Conservation (phyloP, 1,139 yeast species). For the Pichia sp. region DNA sequence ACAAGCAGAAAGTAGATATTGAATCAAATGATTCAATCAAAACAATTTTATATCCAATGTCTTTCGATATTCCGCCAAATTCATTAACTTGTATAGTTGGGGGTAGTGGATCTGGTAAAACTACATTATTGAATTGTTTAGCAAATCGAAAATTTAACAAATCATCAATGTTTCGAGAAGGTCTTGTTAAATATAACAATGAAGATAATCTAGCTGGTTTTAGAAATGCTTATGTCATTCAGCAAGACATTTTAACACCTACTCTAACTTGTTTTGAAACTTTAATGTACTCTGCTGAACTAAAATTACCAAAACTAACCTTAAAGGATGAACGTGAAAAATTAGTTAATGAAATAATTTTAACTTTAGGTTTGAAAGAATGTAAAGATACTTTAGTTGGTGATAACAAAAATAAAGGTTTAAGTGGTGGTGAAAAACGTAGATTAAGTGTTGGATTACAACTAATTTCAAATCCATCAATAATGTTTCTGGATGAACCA, state of each 20-base stretch:
- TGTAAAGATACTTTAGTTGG: constrained; percentile 56
- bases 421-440: constrained; percentile 85
- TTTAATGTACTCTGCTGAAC: constrained; percentile 60
- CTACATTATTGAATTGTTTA: constrained; percentile 67
- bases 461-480: constrained; percentile 65
- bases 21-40: constrained; percentile 19
- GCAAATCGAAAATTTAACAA: constrained; percentile 50
- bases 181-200: constrained; percentile 36
- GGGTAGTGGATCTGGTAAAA: constrained; percentile 84
- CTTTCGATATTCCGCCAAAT: constrained; percentile 49
- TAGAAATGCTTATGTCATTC: constrained; percentile 65
- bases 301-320: constrained; percentile 46
- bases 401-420: constrained; percentile 52
- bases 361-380: constrained; percentile 57
- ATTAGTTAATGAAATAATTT: constrained; percentile 56
- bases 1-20: constrained; percentile 10
- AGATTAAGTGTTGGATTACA: constrained; percentile 76
- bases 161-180: constrained; percentile 21
- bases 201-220: constrained; percentile 28
- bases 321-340: constrained; percentile 34
- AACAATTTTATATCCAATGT: constrained; percentile 37
- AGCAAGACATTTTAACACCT: constrained; percentile 68
- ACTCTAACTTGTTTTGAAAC: constrained; percentile 69
- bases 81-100: constrained; percentile 68
- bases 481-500: constrained; percentile 79